Evolutionary conservation across 495 filamentous ascomycete species (phyloP).

Genomic region (Parachaetomium inaequale): DNA sequence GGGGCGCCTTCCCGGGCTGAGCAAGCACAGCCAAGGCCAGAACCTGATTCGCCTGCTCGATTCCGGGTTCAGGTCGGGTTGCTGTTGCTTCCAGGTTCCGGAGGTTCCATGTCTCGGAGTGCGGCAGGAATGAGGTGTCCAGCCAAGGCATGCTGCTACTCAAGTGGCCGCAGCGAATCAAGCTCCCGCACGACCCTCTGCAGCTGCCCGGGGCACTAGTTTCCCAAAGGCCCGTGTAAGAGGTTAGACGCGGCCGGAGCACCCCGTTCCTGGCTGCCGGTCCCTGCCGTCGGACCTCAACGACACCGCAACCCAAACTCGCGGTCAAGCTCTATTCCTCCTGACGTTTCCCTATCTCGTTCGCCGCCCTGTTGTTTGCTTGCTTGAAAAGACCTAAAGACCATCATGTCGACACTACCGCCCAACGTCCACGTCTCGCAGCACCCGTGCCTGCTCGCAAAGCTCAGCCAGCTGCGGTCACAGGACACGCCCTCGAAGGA

Average conservation of each 20-base stretch:
- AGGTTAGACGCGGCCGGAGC: background rate
- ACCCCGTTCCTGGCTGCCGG: background rate
- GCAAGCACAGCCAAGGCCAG: background rate
- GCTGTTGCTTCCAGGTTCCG: slow-evolving; percentile 1
- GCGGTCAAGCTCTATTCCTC: background rate
- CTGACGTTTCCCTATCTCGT: too few species aligned
- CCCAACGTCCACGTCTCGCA: slow-evolving; percentile 75
- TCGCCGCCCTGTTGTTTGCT: background rate
- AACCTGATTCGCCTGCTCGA: slow-evolving; percentile 6
- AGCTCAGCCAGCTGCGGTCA: slow-evolving; percentile 85
- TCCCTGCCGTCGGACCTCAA: background rate
- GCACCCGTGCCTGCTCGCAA: slow-evolving; percentile 82
- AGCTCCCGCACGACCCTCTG: slow-evolving; percentile 16
- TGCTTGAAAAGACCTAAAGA: background rate
- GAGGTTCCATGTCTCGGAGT: slow-evolving; percentile 21
- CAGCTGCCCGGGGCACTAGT: slow-evolving; percentile 8
- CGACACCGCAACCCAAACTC: background rate
- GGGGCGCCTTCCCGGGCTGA: background rate
- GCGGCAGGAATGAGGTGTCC: slow-evolving; percentile 3
- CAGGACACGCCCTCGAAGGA: slow-evolving; percentile 64
- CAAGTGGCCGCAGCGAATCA: slow-evolving; percentile 14
- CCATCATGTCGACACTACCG: slow-evolving; percentile 42
- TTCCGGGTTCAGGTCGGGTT: too few species aligned
- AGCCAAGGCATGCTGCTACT: background rate
- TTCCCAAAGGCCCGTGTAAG: slow-evolving; percentile 4